Evolutionary conservation across 176 grass and related monocot genomes (phyloP).

Genomic region (Avena insularis): DNA sequence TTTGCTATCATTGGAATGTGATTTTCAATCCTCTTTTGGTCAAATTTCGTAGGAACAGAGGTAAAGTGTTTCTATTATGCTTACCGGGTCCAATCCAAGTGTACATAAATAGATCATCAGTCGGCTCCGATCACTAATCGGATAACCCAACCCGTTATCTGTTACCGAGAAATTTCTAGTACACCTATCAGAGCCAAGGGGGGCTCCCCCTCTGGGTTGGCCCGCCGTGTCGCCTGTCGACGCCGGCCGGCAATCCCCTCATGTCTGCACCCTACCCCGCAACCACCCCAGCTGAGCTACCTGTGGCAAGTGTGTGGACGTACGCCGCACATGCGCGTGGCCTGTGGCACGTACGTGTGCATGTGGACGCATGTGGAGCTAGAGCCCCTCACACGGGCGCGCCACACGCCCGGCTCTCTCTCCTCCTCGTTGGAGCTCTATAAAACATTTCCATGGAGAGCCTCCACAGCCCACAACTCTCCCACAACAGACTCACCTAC

Average conservation of each 20-base stretch:
- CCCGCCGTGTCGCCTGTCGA: conserved; percentile 46
- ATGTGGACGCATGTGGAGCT: not conserved
- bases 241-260: conserved; percentile 40
- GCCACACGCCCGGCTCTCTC: not conserved
- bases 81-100: too few relatives aligned
- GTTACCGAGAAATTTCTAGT: too few relatives aligned
- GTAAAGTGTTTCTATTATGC: too few relatives aligned
- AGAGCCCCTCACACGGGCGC: conserved; percentile 27
- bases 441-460: conserved; percentile 37
- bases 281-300: conserved; percentile 49
- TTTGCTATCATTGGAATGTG: too few relatives aligned
- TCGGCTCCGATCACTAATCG: too few relatives aligned
- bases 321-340: conserved; percentile 8
- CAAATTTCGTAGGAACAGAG: too few relatives aligned
- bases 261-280: conserved; percentile 53
- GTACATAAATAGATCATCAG: too few relatives aligned
- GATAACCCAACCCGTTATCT: too few relatives aligned
- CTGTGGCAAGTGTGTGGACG: conserved; percentile 17
- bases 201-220: conserved; percentile 34
- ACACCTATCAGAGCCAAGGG: not conserved
- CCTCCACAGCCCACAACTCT: not conserved
- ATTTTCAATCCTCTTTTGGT: too few relatives aligned
- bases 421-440: conserved; percentile 7
- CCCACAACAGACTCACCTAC: not conserved
- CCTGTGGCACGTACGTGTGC: conserved; percentile 42